These are phyloP conservation scores for Termitomyces sp. DNA, from an alignment of 768 basidiomycete genomes.

Conservation along the genomic window DNA sequence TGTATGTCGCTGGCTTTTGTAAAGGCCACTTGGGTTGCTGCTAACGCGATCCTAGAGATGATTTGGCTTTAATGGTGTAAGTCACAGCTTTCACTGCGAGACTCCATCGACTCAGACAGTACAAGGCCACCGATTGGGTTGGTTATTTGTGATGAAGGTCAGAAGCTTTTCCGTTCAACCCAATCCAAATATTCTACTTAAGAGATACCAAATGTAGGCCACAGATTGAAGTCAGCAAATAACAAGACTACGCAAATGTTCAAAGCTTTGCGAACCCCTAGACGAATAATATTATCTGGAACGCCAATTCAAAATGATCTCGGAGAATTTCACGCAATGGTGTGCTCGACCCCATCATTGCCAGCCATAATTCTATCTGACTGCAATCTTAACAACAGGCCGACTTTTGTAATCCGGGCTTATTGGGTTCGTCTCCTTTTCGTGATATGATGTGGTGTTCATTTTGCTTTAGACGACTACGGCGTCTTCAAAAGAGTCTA, in stretches of 20 bases:
- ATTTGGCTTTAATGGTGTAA: conserved; percentile 62
- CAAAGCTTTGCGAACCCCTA: conserved; percentile 63
- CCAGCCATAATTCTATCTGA: not conserved
- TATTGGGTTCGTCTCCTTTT: conserved; percentile 53
- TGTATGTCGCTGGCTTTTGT: conserved; percentile 36
- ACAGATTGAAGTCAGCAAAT: conserved; percentile 87
- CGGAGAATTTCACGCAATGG: conserved; percentile 95
- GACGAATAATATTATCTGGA: conserved; percentile 87
- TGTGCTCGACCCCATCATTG: conserved; percentile 25
- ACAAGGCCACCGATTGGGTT: conserved; percentile 84
- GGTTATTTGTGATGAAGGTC: conserved; percentile 94
- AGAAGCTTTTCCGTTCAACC: not conserved
- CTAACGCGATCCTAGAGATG: conserved; percentile 18
- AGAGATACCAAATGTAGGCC: conserved; percentile 43
- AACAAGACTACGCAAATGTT: conserved; percentile 91
- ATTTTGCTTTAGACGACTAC: conserved; percentile 56
- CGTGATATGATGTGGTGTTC: not conserved
- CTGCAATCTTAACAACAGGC: conserved; percentile 39
- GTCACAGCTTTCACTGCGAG: conserved; percentile 11
- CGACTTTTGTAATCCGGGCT: conserved; percentile 90
- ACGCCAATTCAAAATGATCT: conserved; percentile 98
- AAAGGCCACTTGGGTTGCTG: not conserved
- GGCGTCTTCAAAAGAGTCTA: conserved; percentile 74
- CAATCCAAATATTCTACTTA: not conserved
- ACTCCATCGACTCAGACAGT: conserved; percentile 2